These are phyloP conservation scores for Alternaria sp. DNA, from an alignment of 2,329 filamentous ascomycete species.

Conservation along the genomic window DNA sequence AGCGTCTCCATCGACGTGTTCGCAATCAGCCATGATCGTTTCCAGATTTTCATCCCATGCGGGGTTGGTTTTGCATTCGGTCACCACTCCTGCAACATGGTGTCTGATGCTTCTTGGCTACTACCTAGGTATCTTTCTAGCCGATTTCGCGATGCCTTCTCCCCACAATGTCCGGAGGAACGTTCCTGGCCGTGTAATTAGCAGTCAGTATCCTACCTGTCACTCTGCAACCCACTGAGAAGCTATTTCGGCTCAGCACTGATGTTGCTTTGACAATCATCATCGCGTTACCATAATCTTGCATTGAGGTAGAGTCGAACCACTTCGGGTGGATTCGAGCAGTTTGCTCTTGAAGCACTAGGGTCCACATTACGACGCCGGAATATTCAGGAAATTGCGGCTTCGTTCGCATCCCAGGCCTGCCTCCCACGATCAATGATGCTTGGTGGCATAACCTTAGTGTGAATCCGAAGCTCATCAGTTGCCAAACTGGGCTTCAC, in stretches of 20 bases:
- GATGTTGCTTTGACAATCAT: conserved; percentile 1
- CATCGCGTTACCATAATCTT: not conserved
- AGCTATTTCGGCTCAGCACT: not conserved
- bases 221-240: not conserved
- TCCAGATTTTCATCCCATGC: not conserved
- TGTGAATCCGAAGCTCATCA: not conserved
- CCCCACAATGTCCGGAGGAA: conserved; percentile 4
- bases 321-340: not conserved
- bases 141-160: conserved; percentile 3
- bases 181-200: conserved; percentile 9
- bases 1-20: not conserved
- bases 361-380: conserved; percentile 15
- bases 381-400: conserved; percentile 23
- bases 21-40: not conserved
- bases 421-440: conserved; percentile 1
- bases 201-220: not conserved
- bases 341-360: conserved; percentile 16
- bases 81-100: not conserved
- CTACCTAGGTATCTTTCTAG: not conserved
- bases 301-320: not conserved
- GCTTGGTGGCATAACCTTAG: not conserved
- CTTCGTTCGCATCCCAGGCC: conserved; percentile 13
- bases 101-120: conserved; percentile 8
- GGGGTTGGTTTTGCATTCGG: not conserved
- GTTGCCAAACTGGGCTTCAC: conserved; percentile 7